phyloP scores from a whole-genome alignment of 192 early-diverging fungal genomes.

The Anaeromyces robustus region DNA sequence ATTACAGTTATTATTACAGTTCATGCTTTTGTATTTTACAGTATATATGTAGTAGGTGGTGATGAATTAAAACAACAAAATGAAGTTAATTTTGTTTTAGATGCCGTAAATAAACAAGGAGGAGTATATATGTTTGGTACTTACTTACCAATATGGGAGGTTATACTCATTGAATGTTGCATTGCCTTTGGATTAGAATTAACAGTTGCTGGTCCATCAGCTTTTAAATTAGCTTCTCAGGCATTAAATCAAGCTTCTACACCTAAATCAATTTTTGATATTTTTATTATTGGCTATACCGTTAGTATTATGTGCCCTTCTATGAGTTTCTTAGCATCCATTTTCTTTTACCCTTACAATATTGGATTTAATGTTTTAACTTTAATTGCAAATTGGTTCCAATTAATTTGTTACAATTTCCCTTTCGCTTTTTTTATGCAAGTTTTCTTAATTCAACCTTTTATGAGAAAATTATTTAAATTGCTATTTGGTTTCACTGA shows the following conservation, averaged over 20 bases:
- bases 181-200: background rate
- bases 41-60: background rate
- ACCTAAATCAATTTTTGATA: background rate
- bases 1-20: background rate
- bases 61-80: background rate
- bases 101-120: background rate
- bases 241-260: background rate
- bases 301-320: background rate
- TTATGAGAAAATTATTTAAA: background rate
- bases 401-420: background rate
- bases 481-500: background rate
- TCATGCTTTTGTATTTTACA: background rate
- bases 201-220: background rate
- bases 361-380: background rate
- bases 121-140: background rate
- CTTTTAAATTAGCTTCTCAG: background rate
- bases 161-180: background rate
- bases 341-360: background rate
- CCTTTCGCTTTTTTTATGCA: background rate
- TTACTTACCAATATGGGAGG: background rate
- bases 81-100: background rate
- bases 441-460: background rate
- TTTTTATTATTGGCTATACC: background rate
- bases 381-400: background rate
- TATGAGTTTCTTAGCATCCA: background rate